These are phyloP conservation scores for Populus hybrid DNA, from an alignment of 441 rosid genomes.

Conservation along the genomic window DNA sequence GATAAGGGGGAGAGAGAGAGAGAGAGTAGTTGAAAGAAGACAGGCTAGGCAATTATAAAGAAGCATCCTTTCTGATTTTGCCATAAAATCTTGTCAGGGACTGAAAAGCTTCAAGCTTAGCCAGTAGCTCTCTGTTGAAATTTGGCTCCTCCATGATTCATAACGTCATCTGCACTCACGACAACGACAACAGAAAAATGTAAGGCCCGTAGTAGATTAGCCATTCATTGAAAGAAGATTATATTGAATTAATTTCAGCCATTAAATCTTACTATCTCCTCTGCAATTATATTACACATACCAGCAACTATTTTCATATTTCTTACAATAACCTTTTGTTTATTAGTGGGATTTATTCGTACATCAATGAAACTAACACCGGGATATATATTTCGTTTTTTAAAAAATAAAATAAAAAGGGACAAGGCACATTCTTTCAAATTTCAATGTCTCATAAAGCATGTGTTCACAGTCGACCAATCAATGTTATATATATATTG, in stretches of 20 bases:
- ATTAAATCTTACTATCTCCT: not conserved
- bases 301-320: not conserved
- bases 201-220: not conserved
- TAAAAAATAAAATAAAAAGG: too few relatives aligned
- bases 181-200: not conserved
- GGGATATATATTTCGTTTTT: not conserved
- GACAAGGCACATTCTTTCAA: not conserved
- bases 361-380: not conserved
- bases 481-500: too few relatives aligned
- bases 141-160: not conserved
- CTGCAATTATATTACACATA: not conserved
- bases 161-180: not conserved
- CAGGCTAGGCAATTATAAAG: not conserved
- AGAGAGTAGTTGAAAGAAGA: not conserved
- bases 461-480: not conserved
- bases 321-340: not conserved
- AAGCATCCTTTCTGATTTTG: constrained; percentile 6
- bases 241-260: not conserved
- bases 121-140: constrained; percentile 1
- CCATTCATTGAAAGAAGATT: not conserved
- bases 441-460: not conserved
- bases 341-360: not conserved
- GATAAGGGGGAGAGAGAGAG: constrained; percentile 23
- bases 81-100: constrained; percentile 7
- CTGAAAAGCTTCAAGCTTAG: not conserved